These are phyloP conservation scores for Bretziella fagacearum DNA, from an alignment of 2,329 filamentous ascomycete species.

Conservation along the genomic window DNA sequence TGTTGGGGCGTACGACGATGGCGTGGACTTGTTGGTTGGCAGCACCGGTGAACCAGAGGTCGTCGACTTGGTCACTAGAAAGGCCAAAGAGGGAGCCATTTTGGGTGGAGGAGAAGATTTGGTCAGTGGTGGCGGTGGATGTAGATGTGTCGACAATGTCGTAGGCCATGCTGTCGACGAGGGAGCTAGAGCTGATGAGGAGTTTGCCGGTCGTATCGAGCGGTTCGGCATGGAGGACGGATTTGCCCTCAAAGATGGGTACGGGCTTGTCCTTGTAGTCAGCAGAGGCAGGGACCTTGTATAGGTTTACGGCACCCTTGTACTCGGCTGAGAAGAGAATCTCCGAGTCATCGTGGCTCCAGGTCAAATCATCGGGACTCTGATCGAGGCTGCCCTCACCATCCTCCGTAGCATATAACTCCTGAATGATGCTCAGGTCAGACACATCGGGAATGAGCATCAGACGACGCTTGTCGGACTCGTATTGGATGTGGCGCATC, in stretches of 20 bases:
- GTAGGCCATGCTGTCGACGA: constrained; percentile 58
- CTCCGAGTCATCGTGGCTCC: constrained; percentile 41
- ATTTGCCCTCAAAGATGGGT: constrained; percentile 35
- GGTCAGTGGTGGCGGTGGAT: not conserved
- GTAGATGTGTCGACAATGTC: constrained; percentile 35
- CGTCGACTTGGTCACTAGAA: constrained; percentile 42
- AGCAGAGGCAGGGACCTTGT: constrained; percentile 38
- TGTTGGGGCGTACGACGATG: constrained; percentile 43
- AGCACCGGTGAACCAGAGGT: constrained; percentile 33
- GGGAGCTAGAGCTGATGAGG: constrained; percentile 49
- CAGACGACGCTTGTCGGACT: constrained; percentile 59
- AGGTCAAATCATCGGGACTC: constrained; percentile 38
- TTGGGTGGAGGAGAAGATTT: constrained; percentile 46
- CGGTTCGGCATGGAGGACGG: constrained; percentile 34
- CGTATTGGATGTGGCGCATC: constrained; percentile 63
- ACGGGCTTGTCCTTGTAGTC: constrained; percentile 32
- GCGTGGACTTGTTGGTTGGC: constrained; percentile 52
- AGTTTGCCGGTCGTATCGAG: constrained; percentile 34
- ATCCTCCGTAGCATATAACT: constrained; percentile 45
- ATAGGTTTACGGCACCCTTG: constrained; percentile 44
- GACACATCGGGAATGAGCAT: constrained; percentile 45
- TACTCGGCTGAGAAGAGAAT: constrained; percentile 63
- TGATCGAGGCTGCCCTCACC: constrained; percentile 45
- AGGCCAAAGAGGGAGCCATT: constrained; percentile 51
- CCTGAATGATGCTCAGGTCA: constrained; percentile 39